Evolutionary conservation across 495 filamentous ascomycete species (phyloP).

Genomic region (Aspergillus sclerotioniger): DNA sequence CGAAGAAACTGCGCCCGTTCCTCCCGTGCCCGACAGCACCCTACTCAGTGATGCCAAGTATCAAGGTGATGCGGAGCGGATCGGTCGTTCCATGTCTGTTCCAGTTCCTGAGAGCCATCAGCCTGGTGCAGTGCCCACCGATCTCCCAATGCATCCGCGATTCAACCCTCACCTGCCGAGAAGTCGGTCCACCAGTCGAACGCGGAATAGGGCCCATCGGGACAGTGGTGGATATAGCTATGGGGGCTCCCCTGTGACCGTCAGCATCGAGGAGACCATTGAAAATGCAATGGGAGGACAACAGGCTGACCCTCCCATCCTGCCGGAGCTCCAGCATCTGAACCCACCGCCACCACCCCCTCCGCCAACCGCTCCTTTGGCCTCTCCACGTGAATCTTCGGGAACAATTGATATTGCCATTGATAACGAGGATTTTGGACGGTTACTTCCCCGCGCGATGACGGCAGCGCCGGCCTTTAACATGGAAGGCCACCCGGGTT

Average conservation of each 20-base stretch:
- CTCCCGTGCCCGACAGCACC: conserved; percentile 59
- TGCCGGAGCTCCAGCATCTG: conserved; percentile 85
- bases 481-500: conserved; percentile 21
- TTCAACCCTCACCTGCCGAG: conserved; percentile 54
- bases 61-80: conserved; percentile 53
- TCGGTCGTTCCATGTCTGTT: conserved; percentile 70
- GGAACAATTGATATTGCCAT: conserved; percentile 75
- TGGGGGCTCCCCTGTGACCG: conserved; percentile 34
- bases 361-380: conserved; percentile 31
- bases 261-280: conserved; percentile 68
- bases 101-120: conserved; percentile 60
- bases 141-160: conserved; percentile 55
- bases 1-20: conserved; percentile 59
- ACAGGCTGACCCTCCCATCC: conserved; percentile 54
- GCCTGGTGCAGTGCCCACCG: conserved; percentile 38
- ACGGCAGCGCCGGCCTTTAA: conserved; percentile 36
- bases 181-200: conserved; percentile 46
- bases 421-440: conserved; percentile 49
- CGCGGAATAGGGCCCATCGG: conserved; percentile 37
- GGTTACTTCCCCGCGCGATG: conserved; percentile 40
- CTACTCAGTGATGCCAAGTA: conserved; percentile 64
- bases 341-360: conserved; percentile 63
- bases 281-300: conserved; percentile 41
- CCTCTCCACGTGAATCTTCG: conserved; percentile 44
- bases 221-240: conserved; percentile 32